Evolutionary conservation across 2,329 filamentous ascomycete species (phyloP), one percentile per base, ranked within the genome.

Genomic region (Metarhizium rileyi): DNA sequence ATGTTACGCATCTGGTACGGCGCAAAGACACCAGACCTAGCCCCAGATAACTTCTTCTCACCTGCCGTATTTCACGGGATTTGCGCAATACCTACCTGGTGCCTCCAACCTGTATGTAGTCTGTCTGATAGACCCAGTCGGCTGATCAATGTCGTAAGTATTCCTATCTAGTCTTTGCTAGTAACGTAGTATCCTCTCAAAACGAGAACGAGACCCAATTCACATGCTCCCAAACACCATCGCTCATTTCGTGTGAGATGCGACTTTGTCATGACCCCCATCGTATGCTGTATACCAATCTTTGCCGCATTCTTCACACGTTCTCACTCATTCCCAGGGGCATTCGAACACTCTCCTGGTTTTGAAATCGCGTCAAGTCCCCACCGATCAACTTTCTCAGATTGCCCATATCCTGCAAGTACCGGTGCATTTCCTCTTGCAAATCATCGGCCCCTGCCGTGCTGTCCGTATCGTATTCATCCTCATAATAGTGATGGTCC

Each of bases 351-450:
- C 77, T 72, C 49, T 80, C 76, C 48, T 80, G 78, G 59, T 89
- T 86, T 59, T 61, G 61, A 59, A 70, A 93, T 36, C 87, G 73
- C 50, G 72, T 71, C 65, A 86, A 80, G 64, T 97, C 93, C 59
- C 93, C 89, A 6, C 80, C 83, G 54, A 97, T 81, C 71, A 69
- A 56, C 57, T 67, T 69, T 35, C 66, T 58, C 53, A 69, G 50
- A 52, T 95, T 97, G 60, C 82, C 81, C 65, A 85, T 85, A 70
- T 97, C 90, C 57, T 83, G 81, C 55, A 98, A 73, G 61, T 97
- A 77, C 33, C 85, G 83, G 57, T 90, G 82, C 75, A 95, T 91
- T 61, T 88, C 82, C n/a, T 83, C 82, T 62, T 96, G 87, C 71
- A 90, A 78, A 54, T 90, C 77, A 38, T 76, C 73, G 16, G 75